These are phyloP conservation scores for Aspergillus calidoustus DNA, from an alignment of 2,329 filamentous ascomycete genomes.

Conservation along the genomic window DNA sequence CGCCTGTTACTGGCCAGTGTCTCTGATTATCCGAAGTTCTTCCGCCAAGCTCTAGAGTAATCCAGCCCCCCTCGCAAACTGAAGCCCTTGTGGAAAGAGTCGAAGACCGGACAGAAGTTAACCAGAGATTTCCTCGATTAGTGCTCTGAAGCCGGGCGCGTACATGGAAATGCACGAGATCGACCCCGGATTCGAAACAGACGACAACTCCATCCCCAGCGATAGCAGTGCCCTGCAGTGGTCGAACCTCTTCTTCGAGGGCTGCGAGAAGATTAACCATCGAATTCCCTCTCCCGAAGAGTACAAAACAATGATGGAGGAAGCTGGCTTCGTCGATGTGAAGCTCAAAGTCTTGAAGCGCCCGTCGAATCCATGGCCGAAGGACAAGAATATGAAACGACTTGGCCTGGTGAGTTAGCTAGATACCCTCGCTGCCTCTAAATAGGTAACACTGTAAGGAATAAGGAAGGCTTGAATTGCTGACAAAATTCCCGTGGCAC, in stretches of 20 bases:
- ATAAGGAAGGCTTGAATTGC: background rate
- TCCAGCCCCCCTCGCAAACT: background rate
- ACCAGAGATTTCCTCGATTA: background rate
- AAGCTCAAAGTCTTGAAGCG: background rate
- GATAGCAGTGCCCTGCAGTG: constrained; percentile 6
- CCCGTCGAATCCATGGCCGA: constrained; percentile 2
- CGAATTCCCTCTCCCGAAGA: background rate
- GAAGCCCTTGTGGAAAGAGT: background rate
- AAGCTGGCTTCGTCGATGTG: constrained; percentile 5
- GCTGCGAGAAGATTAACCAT: background rate
- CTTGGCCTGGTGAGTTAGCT: background rate
- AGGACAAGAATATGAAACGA: constrained; percentile 2
- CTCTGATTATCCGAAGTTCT: background rate
- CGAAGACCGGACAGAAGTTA: background rate
- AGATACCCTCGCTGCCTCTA: background rate
- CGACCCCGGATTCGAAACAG: constrained; percentile 1
- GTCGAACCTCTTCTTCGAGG: constrained; percentile 5
- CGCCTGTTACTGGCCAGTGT: constrained; percentile 5
- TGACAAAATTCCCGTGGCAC: background rate
- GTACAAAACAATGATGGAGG: constrained; percentile 6
- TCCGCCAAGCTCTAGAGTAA: background rate
- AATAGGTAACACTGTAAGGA: background rate
- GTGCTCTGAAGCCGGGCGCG: background rate
- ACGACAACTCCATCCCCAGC: background rate
- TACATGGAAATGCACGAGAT: constrained; percentile 4